Evolutionary conservation across 257 asterid species (phyloP).

Genomic region (Salvia splendens): DNA sequence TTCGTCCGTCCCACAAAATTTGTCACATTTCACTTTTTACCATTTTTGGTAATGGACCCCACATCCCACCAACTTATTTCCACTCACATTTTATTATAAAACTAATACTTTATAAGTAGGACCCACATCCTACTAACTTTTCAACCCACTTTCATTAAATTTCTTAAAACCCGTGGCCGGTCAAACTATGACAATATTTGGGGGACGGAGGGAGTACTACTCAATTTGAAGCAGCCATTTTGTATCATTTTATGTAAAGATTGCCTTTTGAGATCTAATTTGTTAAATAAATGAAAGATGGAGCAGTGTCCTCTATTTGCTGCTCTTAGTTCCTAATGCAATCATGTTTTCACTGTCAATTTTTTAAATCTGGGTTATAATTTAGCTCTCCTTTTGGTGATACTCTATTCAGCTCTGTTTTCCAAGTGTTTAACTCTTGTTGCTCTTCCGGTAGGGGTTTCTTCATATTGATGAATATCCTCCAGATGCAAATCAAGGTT

Average conservation of each 20-base stretch:
- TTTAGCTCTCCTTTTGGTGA: slow-evolving; percentile 4
- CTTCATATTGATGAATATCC: slow-evolving; percentile 97
- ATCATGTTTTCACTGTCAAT: not conserved
- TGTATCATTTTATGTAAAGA: not conserved
- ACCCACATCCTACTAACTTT: too few species aligned
- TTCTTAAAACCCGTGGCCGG: too few species aligned
- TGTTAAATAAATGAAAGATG: slow-evolving; percentile 22
- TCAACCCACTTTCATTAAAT: too few species aligned
- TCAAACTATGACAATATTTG: too few species aligned
- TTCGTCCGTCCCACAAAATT: too few species aligned
- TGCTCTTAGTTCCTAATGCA: slow-evolving; percentile 9
- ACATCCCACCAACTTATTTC: too few species aligned
- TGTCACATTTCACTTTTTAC: too few species aligned
- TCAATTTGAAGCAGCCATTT: not conserved
- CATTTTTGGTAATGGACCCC: too few species aligned
- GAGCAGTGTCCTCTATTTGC: not conserved
- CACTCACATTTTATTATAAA: too few species aligned
- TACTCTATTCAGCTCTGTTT: slow-evolving; percentile 1
- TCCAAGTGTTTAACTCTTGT: slow-evolving; percentile 8
- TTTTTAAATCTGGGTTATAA: not conserved
- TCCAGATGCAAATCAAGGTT: slow-evolving; percentile 99
- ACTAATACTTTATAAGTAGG: too few species aligned
- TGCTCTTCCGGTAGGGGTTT: slow-evolving; percentile 69
- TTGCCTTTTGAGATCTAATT: not conserved
- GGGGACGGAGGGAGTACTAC: too few species aligned